Evolutionary conservation across 371 early-diverging fungal species (phyloP), one percentile per base, ranked within the genome.

Genomic region (Nematocida sp.): DNA sequence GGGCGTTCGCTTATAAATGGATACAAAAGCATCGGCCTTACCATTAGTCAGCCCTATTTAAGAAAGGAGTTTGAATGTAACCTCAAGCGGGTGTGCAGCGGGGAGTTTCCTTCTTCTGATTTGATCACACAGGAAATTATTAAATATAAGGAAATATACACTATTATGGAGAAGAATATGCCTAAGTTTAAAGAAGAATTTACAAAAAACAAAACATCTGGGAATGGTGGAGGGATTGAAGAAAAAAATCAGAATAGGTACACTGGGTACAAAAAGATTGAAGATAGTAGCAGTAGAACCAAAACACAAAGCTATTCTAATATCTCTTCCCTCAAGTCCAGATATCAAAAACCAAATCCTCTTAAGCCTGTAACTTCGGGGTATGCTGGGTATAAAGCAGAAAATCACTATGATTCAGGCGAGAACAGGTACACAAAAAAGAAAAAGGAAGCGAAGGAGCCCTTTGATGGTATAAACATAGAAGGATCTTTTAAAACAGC

Each of bases 1-100:
- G 98, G 99, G 9, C 90, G 94, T 72, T 93, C 92, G 0, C 89
- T 99, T 11, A 92, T 97, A 7, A 88, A 91, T 18, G 96, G 93
- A 0, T 98, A 95, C 85, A 92, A 94, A 82, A 87, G 33, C 45
- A 69, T 86, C 20, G 83, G 72, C 27, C 61, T 71, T 78, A 94
- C 71, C 89, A 94, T 46, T 89, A 92, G 64, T 88, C 73, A 86
- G 70, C 86, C 88, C 0, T 27, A 80, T 23, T 56, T 87, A 45
- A 82, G 89, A 81, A 82, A 73, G 47, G 76, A 84, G 45, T 73
- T 89, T 66, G 89, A 88, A 73, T 15, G 27, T 89, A 47, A 92
- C 92, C 88, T 93, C 90, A 6, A 90, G 93, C 47, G 93, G 54
- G 81, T 88, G 57, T 85, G 84, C 46, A 25, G 54, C 20, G 85